Evolutionary conservation across 148 eudicot genomes (phyloP).

Genomic region (Spergularia bocconei): DNA sequence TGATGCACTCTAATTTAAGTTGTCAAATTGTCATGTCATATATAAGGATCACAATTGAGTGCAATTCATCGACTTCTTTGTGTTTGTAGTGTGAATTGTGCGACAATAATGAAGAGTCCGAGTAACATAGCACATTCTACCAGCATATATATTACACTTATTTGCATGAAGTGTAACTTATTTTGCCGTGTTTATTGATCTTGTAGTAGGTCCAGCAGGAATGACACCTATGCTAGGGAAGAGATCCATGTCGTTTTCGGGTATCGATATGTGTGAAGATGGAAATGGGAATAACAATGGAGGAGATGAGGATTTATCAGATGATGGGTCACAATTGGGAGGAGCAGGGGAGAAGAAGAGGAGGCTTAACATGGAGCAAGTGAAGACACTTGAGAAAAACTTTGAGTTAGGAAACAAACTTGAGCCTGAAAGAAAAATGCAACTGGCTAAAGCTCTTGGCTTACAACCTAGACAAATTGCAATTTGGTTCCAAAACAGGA

Average conservation of each 20-base stretch:
- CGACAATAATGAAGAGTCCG: neutral
- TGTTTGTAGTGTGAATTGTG: neutral
- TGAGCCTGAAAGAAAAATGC: slow-evolving; percentile 94
- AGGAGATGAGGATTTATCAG: slow-evolving; percentile 78
- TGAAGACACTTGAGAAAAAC: slow-evolving; percentile 83
- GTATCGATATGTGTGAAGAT: slow-evolving; percentile 50
- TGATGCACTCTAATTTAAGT: neutral
- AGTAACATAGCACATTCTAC: slow-evolving; percentile 3
- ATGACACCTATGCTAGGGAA: slow-evolving; percentile 63
- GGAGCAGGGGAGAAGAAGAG: slow-evolving; percentile 75
- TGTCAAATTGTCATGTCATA: neutral
- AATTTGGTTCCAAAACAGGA: slow-evolving; percentile 92
- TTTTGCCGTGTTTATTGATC: neutral
- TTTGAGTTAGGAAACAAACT: slow-evolving; percentile 91
- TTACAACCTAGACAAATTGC: slow-evolving; percentile 95
- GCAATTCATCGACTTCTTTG: neutral
- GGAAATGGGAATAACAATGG: slow-evolving; percentile 23
- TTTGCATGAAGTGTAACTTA: neutral
- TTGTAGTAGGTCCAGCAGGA: slow-evolving; percentile 35
- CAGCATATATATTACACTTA: neutral
- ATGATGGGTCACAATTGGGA: slow-evolving; percentile 73
- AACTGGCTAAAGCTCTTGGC: slow-evolving; percentile 86
- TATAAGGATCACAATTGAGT: slow-evolving; percentile 3
- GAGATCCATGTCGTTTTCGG: slow-evolving; percentile 87
- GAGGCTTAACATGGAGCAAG: slow-evolving; percentile 90